Base-by-base conservation (phyloP, 1,139 yeast species). In the Pichia sp. region DNA sequence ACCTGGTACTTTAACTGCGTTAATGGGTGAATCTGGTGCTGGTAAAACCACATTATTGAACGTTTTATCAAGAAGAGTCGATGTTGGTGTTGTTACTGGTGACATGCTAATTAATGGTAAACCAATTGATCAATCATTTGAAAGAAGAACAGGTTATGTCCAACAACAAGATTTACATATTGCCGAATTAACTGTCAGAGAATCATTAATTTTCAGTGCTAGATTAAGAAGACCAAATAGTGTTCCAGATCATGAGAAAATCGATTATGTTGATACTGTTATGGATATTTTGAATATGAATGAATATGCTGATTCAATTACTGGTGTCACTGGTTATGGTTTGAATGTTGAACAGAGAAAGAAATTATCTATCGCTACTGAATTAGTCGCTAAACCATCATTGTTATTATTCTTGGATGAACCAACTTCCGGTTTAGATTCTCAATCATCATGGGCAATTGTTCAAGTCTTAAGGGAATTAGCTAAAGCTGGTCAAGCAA, bases 21-120 rank as follows among this genome's bases (percentile, higher is more conserved):
- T 81, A 41, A 80, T 81, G 85, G 86, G 87, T 48, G 85, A 79
- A 57, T 80, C 85, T 12, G 87, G 87, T 57, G 85, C 86, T 35
- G 87, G 87, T 61, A 81, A 81, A 60, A 80, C 87, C 1, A 81
- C 86, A 1, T 62, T 81, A 46, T 69, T 81, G 56, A 79, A 80
- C 56, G 73, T 76, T 40, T 66, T 81, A 52, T 78, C 86, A 30
- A 77, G 74, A 53, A 68, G 83, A 60, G 63, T 73, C 43, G 74
- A 72, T 48, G 67, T 67, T 56, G 81, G 81, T 52, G 69, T 70
- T 38, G 68, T 77, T 31, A 72, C 80, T 34, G 83, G 83, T 54
- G 77, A 73, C 43, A 73, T 76, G 71, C 58, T 75, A 38, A 79
- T 77, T 21, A 75, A 77, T 57, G 80, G 80, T 46, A 63, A 65